phyloP scores from a whole-genome alignment of 2,329 filamentous ascomycete genomes.

The Metarhizium anisopliae region DNA sequence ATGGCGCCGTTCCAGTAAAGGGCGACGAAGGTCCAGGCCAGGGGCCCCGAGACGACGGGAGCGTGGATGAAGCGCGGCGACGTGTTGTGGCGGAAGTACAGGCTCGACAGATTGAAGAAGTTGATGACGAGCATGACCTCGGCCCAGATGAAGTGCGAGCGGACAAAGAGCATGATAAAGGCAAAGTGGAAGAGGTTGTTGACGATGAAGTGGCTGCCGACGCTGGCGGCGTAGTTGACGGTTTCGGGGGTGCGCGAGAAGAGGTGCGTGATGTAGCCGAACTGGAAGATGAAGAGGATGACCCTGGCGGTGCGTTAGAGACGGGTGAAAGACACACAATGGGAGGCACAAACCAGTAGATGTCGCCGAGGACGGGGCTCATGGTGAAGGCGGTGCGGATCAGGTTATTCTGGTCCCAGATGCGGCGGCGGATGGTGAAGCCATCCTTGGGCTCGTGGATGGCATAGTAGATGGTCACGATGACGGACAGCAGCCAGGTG shows the following conservation, averaged over 20 bases:
- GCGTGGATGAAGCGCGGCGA: conserved; percentile 69
- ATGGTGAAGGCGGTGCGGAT: conserved; percentile 67
- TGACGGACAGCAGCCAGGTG: conserved; percentile 65
- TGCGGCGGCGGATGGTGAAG: conserved; percentile 47
- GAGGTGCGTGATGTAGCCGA: conserved; percentile 66
- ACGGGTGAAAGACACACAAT: conserved; percentile 8
- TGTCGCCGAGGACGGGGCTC: conserved; percentile 52
- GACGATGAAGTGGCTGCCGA: conserved; percentile 76
- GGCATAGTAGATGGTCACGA: conserved; percentile 68
- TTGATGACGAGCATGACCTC: conserved; percentile 71
- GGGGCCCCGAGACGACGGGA: conserved; percentile 64
- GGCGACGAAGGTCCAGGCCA: conserved; percentile 77
- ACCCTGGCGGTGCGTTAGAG: conserved; percentile 39
- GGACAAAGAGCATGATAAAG: conserved; percentile 77
- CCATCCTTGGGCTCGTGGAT: conserved; percentile 56
- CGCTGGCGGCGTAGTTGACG: conserved; percentile 62
- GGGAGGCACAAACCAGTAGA: conserved; percentile 61
- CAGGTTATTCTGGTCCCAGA: conserved; percentile 65
- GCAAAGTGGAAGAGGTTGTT: conserved; percentile 77
- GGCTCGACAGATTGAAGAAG: conserved; percentile 67
- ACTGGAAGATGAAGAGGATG: conserved; percentile 64
- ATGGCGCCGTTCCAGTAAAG: conserved; percentile 87
- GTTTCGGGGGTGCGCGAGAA: conserved; percentile 57
- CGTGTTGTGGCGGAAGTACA: conserved; percentile 73
- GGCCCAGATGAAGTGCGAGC: conserved; percentile 64